Percentiles rank a stretch among this genome's conserved stretches.
These are phyloP conservation scores for Syzygium aqueum DNA, from an alignment of 345 rosid genomes.

Conservation along the genomic window DNA sequence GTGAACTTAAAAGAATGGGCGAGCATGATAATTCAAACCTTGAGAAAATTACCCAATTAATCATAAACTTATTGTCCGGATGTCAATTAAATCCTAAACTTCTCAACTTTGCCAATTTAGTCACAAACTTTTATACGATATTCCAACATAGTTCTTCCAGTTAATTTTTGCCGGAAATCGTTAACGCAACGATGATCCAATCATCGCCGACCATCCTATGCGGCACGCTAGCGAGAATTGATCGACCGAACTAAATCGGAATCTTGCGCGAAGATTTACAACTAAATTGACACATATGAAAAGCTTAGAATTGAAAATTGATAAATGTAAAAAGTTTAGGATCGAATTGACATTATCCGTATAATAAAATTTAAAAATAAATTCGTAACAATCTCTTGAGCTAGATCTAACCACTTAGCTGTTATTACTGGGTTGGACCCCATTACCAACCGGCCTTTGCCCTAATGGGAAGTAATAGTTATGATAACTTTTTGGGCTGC, in stretches of 20 bases:
- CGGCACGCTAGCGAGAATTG: too few relatives aligned
- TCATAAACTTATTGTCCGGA: fast-evolving
- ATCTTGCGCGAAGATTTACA: not conserved
- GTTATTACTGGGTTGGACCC: not conserved
- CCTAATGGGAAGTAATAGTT: not conserved
- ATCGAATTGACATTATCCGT: fast-evolving
- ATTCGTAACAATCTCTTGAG: not conserved
- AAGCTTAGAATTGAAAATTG: too few relatives aligned
- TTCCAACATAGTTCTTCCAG: fast-evolving
- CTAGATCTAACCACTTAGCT: not conserved
- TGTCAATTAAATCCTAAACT: fast-evolving
- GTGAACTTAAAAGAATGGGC: not conserved
- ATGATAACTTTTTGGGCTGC: not conserved
- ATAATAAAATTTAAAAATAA: fast-evolving
- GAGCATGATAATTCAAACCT: not conserved
- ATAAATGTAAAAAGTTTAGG: fast-evolving
- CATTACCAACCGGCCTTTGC: not conserved
- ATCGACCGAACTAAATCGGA: not conserved
- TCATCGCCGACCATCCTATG: fast-evolving
- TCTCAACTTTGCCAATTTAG: not conserved
- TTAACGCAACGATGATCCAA: fast-evolving
- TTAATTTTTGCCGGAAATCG: not conserved
- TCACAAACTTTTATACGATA: fast-evolving
- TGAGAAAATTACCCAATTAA: not conserved
- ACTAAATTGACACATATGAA: not conserved